Conservation (phyloP, 306 rosid species). For the Begonia loranthoides region DNA sequence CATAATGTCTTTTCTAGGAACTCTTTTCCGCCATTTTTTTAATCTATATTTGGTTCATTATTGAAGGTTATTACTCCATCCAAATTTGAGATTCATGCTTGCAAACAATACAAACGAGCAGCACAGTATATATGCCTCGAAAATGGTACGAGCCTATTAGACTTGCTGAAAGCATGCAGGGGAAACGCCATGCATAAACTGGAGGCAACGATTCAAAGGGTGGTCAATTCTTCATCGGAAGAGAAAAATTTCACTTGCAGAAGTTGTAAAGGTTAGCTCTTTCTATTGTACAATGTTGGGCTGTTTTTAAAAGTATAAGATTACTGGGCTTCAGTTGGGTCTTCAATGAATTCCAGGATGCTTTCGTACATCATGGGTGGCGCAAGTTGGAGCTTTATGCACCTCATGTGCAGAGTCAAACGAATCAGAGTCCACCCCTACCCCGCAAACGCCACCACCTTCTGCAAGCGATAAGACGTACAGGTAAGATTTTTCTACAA, state of each 20-base stretch:
- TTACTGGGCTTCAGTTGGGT: constrained; percentile 9
- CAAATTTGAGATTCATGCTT: constrained; percentile 96
- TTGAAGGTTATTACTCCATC: constrained; percentile 82
- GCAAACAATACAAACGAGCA: constrained; percentile 82
- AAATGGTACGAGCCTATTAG: constrained; percentile 91
- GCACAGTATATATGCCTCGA: constrained; percentile 89
- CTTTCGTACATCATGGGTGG: constrained; percentile 57
- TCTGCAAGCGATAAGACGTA: constrained; percentile 26
- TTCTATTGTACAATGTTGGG: not conserved
- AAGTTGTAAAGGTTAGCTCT: constrained; percentile 63
- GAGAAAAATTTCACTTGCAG: constrained; percentile 66
- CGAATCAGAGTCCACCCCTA: constrained; percentile 27
- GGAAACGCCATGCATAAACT: constrained; percentile 49
- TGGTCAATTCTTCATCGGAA: constrained; percentile 48
- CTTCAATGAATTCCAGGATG: constrained; percentile 31
- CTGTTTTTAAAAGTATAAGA: not conserved
- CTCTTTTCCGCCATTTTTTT: constrained; percentile 1
- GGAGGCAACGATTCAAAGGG: constrained; percentile 73
- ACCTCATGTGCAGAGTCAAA: constrained; percentile 51
- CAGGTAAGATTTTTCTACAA: constrained; percentile 30
- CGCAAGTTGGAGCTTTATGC: constrained; percentile 59
- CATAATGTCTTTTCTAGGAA: constrained; percentile 2
- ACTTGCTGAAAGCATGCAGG: constrained; percentile 72
- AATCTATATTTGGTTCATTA: constrained; percentile 10
- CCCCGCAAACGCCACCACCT: constrained; percentile 11